Evolutionary conservation across 192 early-diverging fungal species (phyloP), one percentile per base, ranked within the genome.

Genomic region (Obelidium mucronatum): DNA sequence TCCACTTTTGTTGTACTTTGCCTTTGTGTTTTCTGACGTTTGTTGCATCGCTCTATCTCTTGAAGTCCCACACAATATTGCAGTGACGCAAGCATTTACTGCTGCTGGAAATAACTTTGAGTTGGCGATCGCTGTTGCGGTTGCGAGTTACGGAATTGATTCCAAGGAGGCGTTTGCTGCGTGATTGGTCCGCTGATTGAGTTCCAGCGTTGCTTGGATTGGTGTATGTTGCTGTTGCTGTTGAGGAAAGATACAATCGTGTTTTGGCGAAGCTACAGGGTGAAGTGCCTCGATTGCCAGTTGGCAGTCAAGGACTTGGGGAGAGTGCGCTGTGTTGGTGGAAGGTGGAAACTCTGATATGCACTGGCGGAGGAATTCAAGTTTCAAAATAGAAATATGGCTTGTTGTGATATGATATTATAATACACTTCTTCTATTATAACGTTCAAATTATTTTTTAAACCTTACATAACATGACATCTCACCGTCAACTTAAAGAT

Each of bases 71-170:
- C 90, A 89, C 66, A 39, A 72, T 1, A 63, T 83, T 40, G 80
- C 83, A 5, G 88, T 87, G 0, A 87, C 90, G 8, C 90, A 90
- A 64, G 61, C 82, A 52, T 92, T 93, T 63, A 93, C 91, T 0
- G 89, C 90, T 1, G 82, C 85, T 2, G 83, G 82, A 67, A 92
- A 92, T 70, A 92, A 92, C 60, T 93, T 93, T 74, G 91, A 93
- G 74, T 79, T 93, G 19, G 91, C 92, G 19, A 92, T 93, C 65
- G 91, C 90, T 40, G 87, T 93, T 17, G 87, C 90, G 3, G 81
- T 92, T n/a, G 87, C 88, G 0, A 86, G 81, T 0, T 93, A 85
- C 80, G 92, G 92, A 5, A 81, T 91, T 44, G 79, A 89, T 36
- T 91, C 90, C 11, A 79, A 82, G 54, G 81, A 92, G 65, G 89